Evolutionary conservation across 257 asterid species (phyloP), one percentile per base, ranked within the genome.

Genomic region (Salvia rosmarinus): DNA sequence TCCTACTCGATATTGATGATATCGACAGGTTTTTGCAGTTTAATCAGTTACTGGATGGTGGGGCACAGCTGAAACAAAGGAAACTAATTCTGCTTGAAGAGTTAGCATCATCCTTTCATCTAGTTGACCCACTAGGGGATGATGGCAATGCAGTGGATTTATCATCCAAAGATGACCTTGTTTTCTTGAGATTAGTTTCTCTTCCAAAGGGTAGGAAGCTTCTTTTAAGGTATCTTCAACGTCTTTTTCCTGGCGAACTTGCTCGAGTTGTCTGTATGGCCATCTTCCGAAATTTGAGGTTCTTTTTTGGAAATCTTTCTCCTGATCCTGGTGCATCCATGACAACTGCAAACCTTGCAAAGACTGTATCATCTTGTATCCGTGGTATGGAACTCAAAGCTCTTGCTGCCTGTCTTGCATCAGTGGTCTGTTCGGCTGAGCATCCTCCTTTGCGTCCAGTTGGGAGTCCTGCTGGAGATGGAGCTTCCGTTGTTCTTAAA

Each of bases 1-100:
- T 91, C 64, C 86, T 94, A 46, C 96, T 94, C 12, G 99, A 94
- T 47, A 87, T 94, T 75, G 96, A 94, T 76, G 99, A 94, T 79
- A 91, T 91, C 8, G 98, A 89, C 81, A 86, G 99, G 17, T 85
- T 79, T 75, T 57, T 94, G 72, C 93, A 88, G 69, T 91, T 88
- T 72, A 88, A 84, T 74, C 96, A 85, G 74, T 77, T 81, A 28
- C 89, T 74, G 58, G 92, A 90, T 74, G 89, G 87, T 77, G 96
- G 88, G 72, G 81, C 71, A 47, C 89, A 81, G 74, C 73, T 90
- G 85, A 83, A 79, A 71, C 81, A 79, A 70, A 88, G 88, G 82
- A 82, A 89, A 42, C 96, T 86, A 60, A 82, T 78, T 13, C 80
- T 88, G 54, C 83, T 90, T 2, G 96, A 90, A 79, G 95, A 80